These are phyloP conservation scores for Gryganskiella cystojenkinii DNA, from an alignment of 192 early-diverging fungal species.

Conservation along the genomic window DNA sequence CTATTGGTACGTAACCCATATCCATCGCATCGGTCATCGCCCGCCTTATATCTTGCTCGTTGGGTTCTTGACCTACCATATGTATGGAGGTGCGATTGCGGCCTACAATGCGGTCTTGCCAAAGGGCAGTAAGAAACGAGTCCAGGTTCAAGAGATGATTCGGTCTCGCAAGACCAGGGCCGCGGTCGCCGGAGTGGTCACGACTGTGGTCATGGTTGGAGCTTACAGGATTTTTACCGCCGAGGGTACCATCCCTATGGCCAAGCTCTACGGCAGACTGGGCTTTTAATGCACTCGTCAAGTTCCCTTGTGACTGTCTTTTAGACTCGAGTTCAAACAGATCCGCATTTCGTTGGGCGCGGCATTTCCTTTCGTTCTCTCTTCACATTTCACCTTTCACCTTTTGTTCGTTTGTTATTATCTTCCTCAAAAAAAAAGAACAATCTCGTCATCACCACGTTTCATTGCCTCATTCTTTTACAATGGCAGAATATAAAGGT, in stretches of 20 bases:
- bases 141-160: conserved; percentile 17
- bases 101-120: conserved; percentile 35
- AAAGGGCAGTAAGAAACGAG: not conserved
- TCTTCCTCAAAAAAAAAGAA: no score
- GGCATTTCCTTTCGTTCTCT: not conserved
- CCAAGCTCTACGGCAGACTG: conserved; percentile 8
- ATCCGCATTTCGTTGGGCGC: not conserved
- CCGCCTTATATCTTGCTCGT: conserved; percentile 21
- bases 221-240: conserved; percentile 20
- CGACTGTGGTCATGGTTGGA: conserved; percentile 22
- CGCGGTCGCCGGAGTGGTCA: conserved; percentile 11
- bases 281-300: no score
- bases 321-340: no score
- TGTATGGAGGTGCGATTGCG: conserved; percentile 14
- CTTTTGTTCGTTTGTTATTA: no score
- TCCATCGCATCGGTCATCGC: conserved; percentile 7
- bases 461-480: not conserved
- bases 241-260: conserved; percentile 24
- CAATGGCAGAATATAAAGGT: conserved; percentile 59
- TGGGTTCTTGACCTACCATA: conserved; percentile 31
- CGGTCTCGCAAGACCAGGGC: conserved; percentile 2
- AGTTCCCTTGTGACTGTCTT: no score
- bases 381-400: no score
- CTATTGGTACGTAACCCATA: conserved; percentile 25
- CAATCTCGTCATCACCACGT: not conserved